Evolutionary conservation across 2,329 filamentous ascomycete species (phyloP), one percentile per base, ranked within the genome.

Genomic region (Colletotrichum sp.): DNA sequence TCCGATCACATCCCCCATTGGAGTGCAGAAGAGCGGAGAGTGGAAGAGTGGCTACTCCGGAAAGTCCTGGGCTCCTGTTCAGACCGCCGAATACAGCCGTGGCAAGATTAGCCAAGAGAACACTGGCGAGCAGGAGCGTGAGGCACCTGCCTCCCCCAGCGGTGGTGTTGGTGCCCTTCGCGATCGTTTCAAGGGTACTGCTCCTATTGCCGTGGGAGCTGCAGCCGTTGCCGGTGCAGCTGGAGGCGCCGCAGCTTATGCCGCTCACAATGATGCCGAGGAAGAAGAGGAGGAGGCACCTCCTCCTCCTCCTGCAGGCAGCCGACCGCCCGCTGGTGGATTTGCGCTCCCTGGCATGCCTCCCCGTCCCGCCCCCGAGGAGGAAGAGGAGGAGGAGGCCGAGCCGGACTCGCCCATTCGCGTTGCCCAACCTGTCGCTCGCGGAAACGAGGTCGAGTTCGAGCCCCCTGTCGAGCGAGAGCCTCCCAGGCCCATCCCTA

Each of bases 21-120:
- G 88, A 67, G 88, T 90, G 67, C 95, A 98, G 83, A 89, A 90
- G 82, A 98, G 94, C 81, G 95, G 94, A 77, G 93, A 95, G 76
- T 98, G 96, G 96, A 96, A 96, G 89, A 98, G 96, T 84, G 94
- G 95, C 21, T 98, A 98, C 83, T 88, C 89, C 65, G 96, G 96
- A 77, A 99, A 98, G 88, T 93, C 92, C 39, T 99, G 96, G 96
- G 95, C 92, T 30, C 87, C 96, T 5, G 95, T 98, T 34, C 92
- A 96, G 81, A 95, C 94, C 13, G 91, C 91, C 12, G 89, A 91
- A 72, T 96, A 93, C 70, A 93, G 93, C 21, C 93, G 93, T 72
- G 92, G 92, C 26, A 82, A 83, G 30, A 81, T 88, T 64, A 85
- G 83, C 76, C 88, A 91, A 76, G 92, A 96, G 81, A 89, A 90